Evolutionary conservation across 176 grass and related monocot species (phyloP).

Genomic region (Carex pumila): DNA sequence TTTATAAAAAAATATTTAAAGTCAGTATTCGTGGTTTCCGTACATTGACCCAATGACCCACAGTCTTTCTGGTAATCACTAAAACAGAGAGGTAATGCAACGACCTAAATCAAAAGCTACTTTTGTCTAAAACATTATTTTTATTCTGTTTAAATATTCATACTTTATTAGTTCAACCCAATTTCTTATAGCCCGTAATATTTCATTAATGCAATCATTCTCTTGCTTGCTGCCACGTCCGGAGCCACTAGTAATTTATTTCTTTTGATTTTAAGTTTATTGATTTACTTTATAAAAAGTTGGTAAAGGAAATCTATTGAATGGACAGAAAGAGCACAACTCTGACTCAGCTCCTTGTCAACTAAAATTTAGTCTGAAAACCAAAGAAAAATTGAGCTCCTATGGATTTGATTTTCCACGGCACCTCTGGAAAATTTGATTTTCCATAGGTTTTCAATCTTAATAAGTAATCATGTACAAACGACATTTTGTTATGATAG

Average conservation of each 20-base stretch:
- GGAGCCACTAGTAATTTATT: not conserved
- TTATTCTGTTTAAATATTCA: not conserved
- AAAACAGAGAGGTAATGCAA: not conserved
- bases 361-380: not conserved
- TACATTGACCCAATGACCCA: no score
- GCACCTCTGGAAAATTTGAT: no score
- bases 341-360: not conserved
- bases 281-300: slow-evolving; percentile 5
- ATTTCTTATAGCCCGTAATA: not conserved
- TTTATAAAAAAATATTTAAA: no score
- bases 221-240: not conserved
- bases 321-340: not conserved
- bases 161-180: slow-evolving; percentile 1
- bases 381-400: not conserved
- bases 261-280: not conserved
- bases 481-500: no score
- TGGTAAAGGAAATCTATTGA: not conserved
- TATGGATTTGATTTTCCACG: no score
- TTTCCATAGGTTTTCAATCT: no score
- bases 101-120: slow-evolving; percentile 8
- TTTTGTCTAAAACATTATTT: not conserved
- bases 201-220: not conserved
- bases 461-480: no score
- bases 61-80: not conserved
- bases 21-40: no score